Conservation (phyloP, 2,329 filamentous ascomycete genomes). For the Metarhizium album region DNA sequence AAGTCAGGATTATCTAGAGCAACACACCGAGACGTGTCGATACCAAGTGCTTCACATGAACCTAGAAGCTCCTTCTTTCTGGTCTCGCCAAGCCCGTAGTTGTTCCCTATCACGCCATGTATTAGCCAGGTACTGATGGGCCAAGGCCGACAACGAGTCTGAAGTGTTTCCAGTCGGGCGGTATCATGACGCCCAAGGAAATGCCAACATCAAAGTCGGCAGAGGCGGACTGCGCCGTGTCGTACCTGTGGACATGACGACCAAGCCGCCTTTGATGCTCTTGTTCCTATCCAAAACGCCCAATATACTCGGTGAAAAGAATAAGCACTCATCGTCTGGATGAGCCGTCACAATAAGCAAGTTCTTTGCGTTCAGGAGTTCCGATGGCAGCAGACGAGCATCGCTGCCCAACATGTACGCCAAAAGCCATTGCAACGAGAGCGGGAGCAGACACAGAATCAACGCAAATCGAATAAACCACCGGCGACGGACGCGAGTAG, state of each 20-base stretch:
- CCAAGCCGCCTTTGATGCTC: slow-evolving; percentile 14
- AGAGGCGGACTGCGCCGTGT: not conserved
- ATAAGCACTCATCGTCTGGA: slow-evolving; percentile 28
- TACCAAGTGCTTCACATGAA: slow-evolving; percentile 19
- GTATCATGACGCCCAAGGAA: no score
- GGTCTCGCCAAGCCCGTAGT: slow-evolving; percentile 20
- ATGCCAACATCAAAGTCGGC: no score
- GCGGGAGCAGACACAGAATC: slow-evolving; percentile 12
- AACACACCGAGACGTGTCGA: slow-evolving; percentile 17
- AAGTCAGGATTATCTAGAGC: slow-evolving; percentile 24
- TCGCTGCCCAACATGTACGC: slow-evolving; percentile 25
- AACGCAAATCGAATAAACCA: slow-evolving; percentile 9
- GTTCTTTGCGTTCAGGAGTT: slow-evolving; percentile 22
- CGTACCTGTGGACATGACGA: slow-evolving; percentile 22
- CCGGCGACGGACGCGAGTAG: slow-evolving; percentile 12
- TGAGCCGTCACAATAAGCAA: slow-evolving; percentile 28
- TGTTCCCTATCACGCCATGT: slow-evolving; percentile 13
- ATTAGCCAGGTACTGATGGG: not conserved
- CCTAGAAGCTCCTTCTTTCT: slow-evolving; percentile 18
- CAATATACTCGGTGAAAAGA: slow-evolving; percentile 21
- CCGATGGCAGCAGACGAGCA: slow-evolving; percentile 23
- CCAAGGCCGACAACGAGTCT: no score
- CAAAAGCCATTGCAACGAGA: slow-evolving; percentile 24
- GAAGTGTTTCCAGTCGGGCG: no score
- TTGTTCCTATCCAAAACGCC: slow-evolving; percentile 20